Evolutionary conservation across 176 grass and related monocot species (phyloP).

Genomic region (Neostapfia colusana): DNA sequence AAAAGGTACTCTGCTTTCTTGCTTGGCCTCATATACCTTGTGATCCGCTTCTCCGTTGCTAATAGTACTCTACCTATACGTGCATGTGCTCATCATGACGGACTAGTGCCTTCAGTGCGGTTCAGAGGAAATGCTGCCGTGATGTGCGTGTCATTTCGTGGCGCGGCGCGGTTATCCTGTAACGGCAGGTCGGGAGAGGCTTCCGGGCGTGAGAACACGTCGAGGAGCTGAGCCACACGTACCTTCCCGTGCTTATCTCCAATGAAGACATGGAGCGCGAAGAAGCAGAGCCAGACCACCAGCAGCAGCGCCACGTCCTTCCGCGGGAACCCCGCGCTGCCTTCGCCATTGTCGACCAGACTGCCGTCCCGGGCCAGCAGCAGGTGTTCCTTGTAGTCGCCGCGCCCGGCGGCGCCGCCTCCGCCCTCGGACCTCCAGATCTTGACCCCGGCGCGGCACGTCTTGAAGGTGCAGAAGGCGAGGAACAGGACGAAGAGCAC

Average conservation of each 20-base stretch:
- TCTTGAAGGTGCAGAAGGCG: conserved; percentile 66
- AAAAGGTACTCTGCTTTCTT: neutral
- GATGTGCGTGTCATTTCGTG: neutral
- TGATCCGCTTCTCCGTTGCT: neutral
- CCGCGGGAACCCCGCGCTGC: conserved; percentile 41
- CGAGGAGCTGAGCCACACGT: conserved; percentile 17
- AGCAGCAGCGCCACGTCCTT: conserved; percentile 59
- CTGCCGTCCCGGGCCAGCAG: neutral
- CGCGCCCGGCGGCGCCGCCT: neutral
- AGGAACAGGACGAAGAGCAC: conserved; percentile 65
- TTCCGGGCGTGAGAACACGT: conserved; percentile 17
- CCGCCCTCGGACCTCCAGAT: conserved; percentile 59
- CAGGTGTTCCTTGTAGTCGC: neutral
- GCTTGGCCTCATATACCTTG: neutral
- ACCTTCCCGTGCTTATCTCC: conserved; percentile 86
- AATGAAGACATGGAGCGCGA: conserved; percentile 69
- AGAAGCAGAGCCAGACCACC: conserved; percentile 75
- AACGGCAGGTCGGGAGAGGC: neutral
- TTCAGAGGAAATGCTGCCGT: neutral
- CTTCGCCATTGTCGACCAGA: neutral
- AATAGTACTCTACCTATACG: neutral
- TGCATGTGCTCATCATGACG: neutral
- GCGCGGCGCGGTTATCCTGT: neutral
- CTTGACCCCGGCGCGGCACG: conserved; percentile 56
- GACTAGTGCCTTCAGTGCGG: neutral